Percentiles rank a stretch among this genome's conserved stretches.
Evolutionary conservation across 805 yeast species (phyloP).

Genomic region (Lachancea dasiensis): DNA sequence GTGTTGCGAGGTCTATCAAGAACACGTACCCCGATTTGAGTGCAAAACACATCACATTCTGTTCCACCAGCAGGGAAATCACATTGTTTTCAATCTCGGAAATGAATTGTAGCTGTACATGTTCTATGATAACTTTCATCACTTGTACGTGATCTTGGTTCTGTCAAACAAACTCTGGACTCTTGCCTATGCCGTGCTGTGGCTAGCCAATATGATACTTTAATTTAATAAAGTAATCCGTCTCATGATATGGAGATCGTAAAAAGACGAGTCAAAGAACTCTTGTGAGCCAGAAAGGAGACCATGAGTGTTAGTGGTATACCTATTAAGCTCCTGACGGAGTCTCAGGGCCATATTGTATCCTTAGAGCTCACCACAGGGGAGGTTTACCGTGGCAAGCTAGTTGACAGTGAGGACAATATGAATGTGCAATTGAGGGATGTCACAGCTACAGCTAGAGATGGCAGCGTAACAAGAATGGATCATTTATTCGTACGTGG

Average conservation of each 20-base stretch:
- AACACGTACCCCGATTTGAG: constrained; percentile 48
- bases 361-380: constrained; percentile 82
- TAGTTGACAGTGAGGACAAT: constrained; percentile 83
- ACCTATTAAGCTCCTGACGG: constrained; percentile 81
- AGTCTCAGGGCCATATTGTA: constrained; percentile 83
- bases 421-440: constrained; percentile 88
- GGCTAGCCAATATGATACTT: too few relatives aligned
- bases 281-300: background rate
- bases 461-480: constrained; percentile 69
- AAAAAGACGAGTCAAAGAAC: too few relatives aligned
- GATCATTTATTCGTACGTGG: constrained; percentile 89
- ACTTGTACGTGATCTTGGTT: background rate
- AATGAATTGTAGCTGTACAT: constrained; percentile 47
- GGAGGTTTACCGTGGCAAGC: constrained; percentile 80
- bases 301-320: constrained; percentile 45
- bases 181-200: too few relatives aligned
- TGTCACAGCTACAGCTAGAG: constrained; percentile 69
- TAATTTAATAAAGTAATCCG: too few relatives aligned
- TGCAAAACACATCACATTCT: constrained; percentile 52
- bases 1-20: constrained; percentile 60
- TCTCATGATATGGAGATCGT: too few relatives aligned
- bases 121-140: constrained; percentile 28
- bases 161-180: too few relatives aligned
- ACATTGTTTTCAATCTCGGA: constrained; percentile 41
- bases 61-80: constrained; percentile 45